Percentiles rank a stretch among this genome's conserved stretches.
phyloP scores from a whole-genome alignment of 805 yeast species.

The Wickerhamomyces alni region DNA sequence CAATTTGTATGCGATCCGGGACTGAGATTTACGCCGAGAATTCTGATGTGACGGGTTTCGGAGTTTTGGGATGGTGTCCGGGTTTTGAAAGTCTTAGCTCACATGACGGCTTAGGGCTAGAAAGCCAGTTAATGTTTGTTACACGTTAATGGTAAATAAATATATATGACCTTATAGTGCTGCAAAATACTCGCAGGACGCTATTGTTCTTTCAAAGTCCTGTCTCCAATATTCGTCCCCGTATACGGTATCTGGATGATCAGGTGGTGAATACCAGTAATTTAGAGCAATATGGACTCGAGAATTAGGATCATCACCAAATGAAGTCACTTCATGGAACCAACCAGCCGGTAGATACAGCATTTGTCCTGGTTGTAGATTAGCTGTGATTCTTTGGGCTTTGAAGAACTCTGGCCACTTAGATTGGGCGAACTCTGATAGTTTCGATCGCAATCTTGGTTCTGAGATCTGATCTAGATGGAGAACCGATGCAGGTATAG shows the following conservation, averaged over 20 bases:
- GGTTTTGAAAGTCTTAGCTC: not conserved
- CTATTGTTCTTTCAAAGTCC: slow-evolving; percentile 41
- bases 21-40: not conserved
- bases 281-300: slow-evolving; percentile 55
- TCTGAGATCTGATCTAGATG: slow-evolving; percentile 51
- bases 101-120: not conserved
- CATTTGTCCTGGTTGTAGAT: slow-evolving; percentile 58
- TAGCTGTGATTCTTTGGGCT: slow-evolving; percentile 37
- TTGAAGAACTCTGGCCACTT: slow-evolving; percentile 44
- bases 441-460: slow-evolving; percentile 15
- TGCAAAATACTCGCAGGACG: slow-evolving; percentile 22
- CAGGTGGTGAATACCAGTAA: slow-evolving; percentile 73
- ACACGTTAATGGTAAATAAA: not conserved
- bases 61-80: not conserved
- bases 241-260: slow-evolving; percentile 32
- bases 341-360: slow-evolving; percentile 71
- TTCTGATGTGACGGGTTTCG: not conserved
- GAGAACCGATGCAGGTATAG: slow-evolving; percentile 54
- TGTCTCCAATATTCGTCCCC: slow-evolving; percentile 46
- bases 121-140: too few relatives aligned
- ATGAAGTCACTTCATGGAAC: slow-evolving; percentile 78
- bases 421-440: slow-evolving; percentile 31
- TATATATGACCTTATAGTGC: too few relatives aligned
- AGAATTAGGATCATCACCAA: slow-evolving; percentile 30
- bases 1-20: not conserved